Evolutionary conservation across 495 filamentous ascomycete genomes (phyloP), one percentile per base, ranked within the genome.

Genomic region (Daldinia childiae): DNA sequence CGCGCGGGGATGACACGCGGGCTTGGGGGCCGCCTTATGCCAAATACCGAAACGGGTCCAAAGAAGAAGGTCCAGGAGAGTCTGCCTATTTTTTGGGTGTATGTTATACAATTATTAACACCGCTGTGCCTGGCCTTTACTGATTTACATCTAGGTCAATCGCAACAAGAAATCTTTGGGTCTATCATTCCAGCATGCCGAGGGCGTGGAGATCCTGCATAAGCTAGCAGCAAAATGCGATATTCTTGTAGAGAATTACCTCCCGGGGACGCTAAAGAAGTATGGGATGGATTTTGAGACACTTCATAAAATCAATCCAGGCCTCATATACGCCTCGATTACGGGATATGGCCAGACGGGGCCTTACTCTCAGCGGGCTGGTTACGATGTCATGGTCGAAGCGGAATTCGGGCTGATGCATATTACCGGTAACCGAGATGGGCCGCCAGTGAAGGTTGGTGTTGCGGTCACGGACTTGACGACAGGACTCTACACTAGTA

Each of bases 311-410:
- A 87, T 97, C 76, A 98, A 97, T 74, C 94, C 96, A 19, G 80
- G 74, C 0, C 80, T 93, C n/a, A 88, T 90, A 48, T 90, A 90
- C 64, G 87, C 88, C 8, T 88, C 86, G 30, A 89, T 90, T 41
- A 90, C 88, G 0, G 88, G 88, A 14, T 89, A 88, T 63, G 95
- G 95, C 3, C 95, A 99, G 78, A 97, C 92, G 2, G 95, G 95
- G 0, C 96, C 96, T 0, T 97, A 97, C 79, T 90, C 90, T 17
- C 87, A 89, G 52, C 87, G 96, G 6, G 93, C 95, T 8, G 95
- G 95, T 11, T 99, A 99, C 82, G 95, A 99, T 80, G 96, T 99
- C 64, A 98, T 99, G 94, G 96, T 99, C 0, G 95, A 99, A 80
- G 96, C 95, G 45, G 95, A 98, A 79, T 93, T 99, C 83, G 95